Base-by-base conservation (phyloP, 164 flowering plant genomes). In the Amborella trichopoda region DNA sequence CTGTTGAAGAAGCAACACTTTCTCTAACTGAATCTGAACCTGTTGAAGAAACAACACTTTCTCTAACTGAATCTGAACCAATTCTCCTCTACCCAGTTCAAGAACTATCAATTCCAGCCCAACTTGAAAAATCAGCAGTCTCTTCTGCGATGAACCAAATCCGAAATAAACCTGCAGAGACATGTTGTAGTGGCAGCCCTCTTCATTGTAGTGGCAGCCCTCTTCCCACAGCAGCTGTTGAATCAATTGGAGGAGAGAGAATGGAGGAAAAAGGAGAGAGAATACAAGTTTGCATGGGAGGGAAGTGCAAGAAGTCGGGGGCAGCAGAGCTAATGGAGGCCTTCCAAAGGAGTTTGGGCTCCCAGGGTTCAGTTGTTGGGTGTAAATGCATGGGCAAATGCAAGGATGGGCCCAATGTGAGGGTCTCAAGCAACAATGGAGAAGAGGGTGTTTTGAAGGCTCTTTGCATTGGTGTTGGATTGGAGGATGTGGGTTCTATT, bases 351-450 rank as follows among this genome's bases (percentile, higher is more conserved):
- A 71, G 30, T 19, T 52, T 78, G 2, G 81, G 83, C 1, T 41
- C 18, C 9, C 70, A 71, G 37, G 86, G 67, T 21, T 63, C 68
- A 28, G 91, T 84, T 46, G 72, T 71, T 21, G 97, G 78, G n/a
- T 88, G 97, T 63, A 88, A 84, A 54, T 88, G 94, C 58, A 71
- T 83, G 91, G 97, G 97, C 0, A 83, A 76, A 60, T 83, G 96
- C 70, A 69, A 62, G 36, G 61, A 62, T 18, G 91, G 78, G 13
- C 97, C 97, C 2, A 88, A 81, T 46, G 89, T 84, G 18, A 63
- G 72, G 58, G 62, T 88, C 21, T 13, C 14, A 13, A 13, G 9
- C 3, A 39, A 5, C 3, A 50, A 24, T n/a, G 33, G 19, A 2
- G 36, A 19, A n/a, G 60, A 64, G 40, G 65, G 23, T 34, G 50